A percentile compares a stretch with the other conserved stretches of the same genome.
Evolutionary conservation across 208 protist genomes (phyloP).

Genomic region (Trypanosoma brucei): DNA sequence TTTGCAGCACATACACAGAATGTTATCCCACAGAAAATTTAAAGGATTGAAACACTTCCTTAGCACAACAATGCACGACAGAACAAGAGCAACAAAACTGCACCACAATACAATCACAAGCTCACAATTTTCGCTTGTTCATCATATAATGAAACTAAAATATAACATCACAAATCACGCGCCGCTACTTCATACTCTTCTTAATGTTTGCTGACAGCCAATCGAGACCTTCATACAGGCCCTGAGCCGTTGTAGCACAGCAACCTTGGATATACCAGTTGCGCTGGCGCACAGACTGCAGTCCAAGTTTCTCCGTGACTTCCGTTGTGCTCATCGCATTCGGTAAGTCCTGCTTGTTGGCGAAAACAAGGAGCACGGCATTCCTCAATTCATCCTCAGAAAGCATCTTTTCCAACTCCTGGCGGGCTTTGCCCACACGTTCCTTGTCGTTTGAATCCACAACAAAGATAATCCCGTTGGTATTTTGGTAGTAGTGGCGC

Average conservation of each 20-base stretch:
- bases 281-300: constrained; percentile 90
- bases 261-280: constrained; percentile 93
- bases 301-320: constrained; percentile 95
- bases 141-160: too few species aligned
- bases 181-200: constrained; percentile 58
- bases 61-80: too few species aligned
- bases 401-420: constrained; percentile 96
- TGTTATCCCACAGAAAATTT: too few species aligned
- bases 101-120: too few species aligned
- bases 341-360: constrained; percentile 99
- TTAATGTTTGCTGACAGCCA: constrained; percentile 89
- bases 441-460: constrained; percentile 96
- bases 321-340: constrained; percentile 96
- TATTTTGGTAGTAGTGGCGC: constrained; percentile 97
- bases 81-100: too few species aligned
- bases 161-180: too few species aligned
- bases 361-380: constrained; percentile 95
- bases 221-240: constrained; percentile 91
- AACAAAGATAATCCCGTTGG: constrained; percentile 96
- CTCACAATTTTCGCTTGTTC: too few species aligned
- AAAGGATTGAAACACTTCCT: too few species aligned
- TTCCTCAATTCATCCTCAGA: constrained; percentile 96
- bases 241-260: constrained; percentile 89
- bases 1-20: constrained; percentile 16
- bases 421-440: constrained; percentile 84